Base-by-base conservation (phyloP, 768 basidiomycete genomes). In the Phanerochaete carnosa region DNA sequence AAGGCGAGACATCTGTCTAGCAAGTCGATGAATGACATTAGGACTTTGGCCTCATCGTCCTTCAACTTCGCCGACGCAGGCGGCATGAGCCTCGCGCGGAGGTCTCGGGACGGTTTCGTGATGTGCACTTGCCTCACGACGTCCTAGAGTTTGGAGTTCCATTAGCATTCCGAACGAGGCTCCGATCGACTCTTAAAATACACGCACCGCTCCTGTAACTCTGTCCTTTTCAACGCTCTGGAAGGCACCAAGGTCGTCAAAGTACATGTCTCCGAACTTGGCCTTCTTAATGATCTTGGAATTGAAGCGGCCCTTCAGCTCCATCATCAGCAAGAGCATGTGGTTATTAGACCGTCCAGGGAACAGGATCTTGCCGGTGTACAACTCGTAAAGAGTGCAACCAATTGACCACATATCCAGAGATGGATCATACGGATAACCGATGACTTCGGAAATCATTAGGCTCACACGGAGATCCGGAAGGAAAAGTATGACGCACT, bases 321-420 rank as follows among this genome's bases (percentile, higher is more conserved):
- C 96, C 95, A 98, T 98, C 91, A 98, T 97, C 59, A 92, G 85
- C 58, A 94, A 80, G 22, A 98, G 79, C 96, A 98, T 98, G 69
- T 98, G 95, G 70, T 97, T 97, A 75, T 99, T 98, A 19, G 92
- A 92, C 39, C 94, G 86, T 13, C 96, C 96, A 0, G 97, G 97
- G 73, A 98, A 94, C 43, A 99, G 85, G 58, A 98, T 98, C 78
- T 97, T 98, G 72, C 94, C 94, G 1, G 94, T 95, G 76, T 94
- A 96, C 16, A 95, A 78, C 69, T 95, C 94, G 70, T 93, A 96
- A n/a, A 99, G 79, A 7, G 97, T 98, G 75, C 96, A 98, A 1
- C 95, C 97, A 60, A 96, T 88, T 9, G 95, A 96, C 97, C 97
- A 98, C 30, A 97, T 83, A 69, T 98, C 96, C 28, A 99, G 82